phyloP scores from a whole-genome alignment of 2,329 filamentous ascomycete species.

The Arthrobotrys megalospora region DNA sequence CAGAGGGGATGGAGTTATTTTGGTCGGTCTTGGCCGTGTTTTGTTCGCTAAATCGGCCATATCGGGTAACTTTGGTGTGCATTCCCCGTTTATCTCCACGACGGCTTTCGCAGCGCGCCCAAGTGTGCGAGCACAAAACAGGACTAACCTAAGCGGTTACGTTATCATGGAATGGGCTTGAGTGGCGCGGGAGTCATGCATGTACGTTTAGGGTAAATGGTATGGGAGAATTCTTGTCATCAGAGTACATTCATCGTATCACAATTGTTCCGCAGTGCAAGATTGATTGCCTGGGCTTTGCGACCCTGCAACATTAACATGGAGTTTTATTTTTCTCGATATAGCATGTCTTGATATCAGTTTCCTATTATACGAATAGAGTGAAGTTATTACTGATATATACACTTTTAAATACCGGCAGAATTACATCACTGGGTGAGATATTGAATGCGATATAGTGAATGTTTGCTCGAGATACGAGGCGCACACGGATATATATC shows the following conservation, averaged over 20 bases:
- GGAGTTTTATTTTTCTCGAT: too few species aligned
- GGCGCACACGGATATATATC: too few species aligned
- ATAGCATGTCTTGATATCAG: too few species aligned
- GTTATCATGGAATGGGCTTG: not conserved
- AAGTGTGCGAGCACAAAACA: not conserved
- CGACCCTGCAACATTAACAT: too few species aligned
- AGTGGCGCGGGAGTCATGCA: conserved; percentile 11
- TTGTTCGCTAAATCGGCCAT: conserved; percentile 7
- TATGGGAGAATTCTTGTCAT: conserved; percentile 11
- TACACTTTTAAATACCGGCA: too few species aligned
- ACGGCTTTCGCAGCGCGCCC: not conserved
- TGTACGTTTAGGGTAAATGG: conserved; percentile 8
- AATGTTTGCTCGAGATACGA: too few species aligned
- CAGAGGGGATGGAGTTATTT: not conserved
- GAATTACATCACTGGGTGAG: too few species aligned
- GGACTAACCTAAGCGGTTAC: not conserved
- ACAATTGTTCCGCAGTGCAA: not conserved
- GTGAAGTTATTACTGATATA: too few species aligned
- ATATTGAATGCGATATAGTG: too few species aligned
- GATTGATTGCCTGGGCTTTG: not conserved
- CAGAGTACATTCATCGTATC: not conserved
- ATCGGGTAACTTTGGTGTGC: conserved; percentile 14
- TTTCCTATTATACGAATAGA: too few species aligned
- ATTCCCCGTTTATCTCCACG: conserved; percentile 19
- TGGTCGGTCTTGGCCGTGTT: not conserved